Percentiles rank a stretch among this genome's conserved stretches.
These are phyloP conservation scores for Trametes coccinea DNA, from an alignment of 768 basidiomycete species.

Conservation along the genomic window DNA sequence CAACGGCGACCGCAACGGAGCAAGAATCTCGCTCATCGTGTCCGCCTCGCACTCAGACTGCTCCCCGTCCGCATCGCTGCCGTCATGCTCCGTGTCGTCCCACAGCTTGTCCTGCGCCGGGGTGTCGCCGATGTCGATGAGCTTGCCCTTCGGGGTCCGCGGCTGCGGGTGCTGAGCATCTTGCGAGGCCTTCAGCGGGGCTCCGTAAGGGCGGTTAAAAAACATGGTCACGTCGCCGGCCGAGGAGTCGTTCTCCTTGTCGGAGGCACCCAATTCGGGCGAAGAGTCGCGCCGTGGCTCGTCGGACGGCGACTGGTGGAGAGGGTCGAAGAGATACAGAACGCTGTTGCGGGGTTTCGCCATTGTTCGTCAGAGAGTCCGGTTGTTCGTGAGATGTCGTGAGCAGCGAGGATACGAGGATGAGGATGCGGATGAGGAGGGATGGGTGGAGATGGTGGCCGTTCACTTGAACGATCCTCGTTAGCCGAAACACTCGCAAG, in stretches of 20 bases:
- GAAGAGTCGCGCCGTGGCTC: constrained; percentile 32
- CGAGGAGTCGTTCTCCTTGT: constrained; percentile 36
- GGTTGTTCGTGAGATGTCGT: constrained; percentile 16
- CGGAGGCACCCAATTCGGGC: constrained; percentile 32
- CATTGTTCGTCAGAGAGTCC: constrained; percentile 1
- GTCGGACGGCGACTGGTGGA: constrained; percentile 21
- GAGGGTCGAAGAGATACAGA: constrained; percentile 36
- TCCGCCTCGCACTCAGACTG: constrained; percentile 19
- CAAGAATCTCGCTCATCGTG: neutral
- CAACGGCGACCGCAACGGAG: constrained; percentile 19
- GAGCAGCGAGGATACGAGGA: neutral
- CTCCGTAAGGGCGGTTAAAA: constrained; percentile 33
- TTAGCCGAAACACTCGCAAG: constrained; percentile 5
- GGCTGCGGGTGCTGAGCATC: constrained; percentile 9
- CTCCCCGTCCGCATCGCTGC: neutral
- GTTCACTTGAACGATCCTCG: constrained; percentile 11
- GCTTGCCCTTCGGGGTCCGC: constrained; percentile 31
- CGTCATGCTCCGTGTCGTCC: neutral
- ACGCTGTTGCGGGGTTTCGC: constrained; percentile 35
- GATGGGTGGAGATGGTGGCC: neutral
- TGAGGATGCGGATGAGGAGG: neutral
- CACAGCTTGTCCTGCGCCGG: constrained; percentile 8
- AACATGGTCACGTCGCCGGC: constrained; percentile 32
- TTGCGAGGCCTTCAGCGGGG: constrained; percentile 7
- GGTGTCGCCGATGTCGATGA: constrained; percentile 35